These are phyloP conservation scores for Populus simonii DNA, from an alignment of 345 rosid genomes.

Conservation along the genomic window DNA sequence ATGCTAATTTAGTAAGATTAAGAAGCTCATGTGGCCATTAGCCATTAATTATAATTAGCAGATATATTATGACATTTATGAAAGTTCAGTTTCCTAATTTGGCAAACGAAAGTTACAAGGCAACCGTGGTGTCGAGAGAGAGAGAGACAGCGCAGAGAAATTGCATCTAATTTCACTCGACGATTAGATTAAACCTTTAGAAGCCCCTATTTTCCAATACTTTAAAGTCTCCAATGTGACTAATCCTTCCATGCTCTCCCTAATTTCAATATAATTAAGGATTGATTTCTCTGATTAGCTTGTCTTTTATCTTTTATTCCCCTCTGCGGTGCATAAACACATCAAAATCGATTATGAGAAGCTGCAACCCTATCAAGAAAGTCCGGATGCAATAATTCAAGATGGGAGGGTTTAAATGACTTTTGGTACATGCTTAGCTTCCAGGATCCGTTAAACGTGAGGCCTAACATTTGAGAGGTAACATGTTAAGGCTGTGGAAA, in stretches of 20 bases:
- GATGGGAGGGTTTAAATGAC: background rate
- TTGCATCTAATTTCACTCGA: too few relatives aligned
- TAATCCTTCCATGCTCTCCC: background rate
- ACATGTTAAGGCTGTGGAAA: background rate
- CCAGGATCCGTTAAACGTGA: background rate
- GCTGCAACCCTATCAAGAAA: background rate
- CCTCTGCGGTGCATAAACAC: background rate
- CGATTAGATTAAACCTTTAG: background rate
- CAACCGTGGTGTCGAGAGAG: too few relatives aligned
- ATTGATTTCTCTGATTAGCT: background rate
- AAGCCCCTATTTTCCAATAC: background rate
- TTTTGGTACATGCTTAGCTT: background rate
- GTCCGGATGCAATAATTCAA: background rate
- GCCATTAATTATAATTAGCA: background rate
- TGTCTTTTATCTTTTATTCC: background rate
- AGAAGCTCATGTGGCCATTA: background rate
- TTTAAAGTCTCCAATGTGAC: background rate
- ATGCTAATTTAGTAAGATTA: background rate
- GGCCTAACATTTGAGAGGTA: background rate
- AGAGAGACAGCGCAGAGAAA: too few relatives aligned
- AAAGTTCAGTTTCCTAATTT: too few relatives aligned
- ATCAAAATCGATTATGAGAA: background rate
- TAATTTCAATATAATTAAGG: background rate
- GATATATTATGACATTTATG: too few relatives aligned
- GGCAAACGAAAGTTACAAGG: too few relatives aligned